Base-by-base conservation (phyloP, 2,329 filamentous ascomycete species). In the Ophiostoma australiae region DNA sequence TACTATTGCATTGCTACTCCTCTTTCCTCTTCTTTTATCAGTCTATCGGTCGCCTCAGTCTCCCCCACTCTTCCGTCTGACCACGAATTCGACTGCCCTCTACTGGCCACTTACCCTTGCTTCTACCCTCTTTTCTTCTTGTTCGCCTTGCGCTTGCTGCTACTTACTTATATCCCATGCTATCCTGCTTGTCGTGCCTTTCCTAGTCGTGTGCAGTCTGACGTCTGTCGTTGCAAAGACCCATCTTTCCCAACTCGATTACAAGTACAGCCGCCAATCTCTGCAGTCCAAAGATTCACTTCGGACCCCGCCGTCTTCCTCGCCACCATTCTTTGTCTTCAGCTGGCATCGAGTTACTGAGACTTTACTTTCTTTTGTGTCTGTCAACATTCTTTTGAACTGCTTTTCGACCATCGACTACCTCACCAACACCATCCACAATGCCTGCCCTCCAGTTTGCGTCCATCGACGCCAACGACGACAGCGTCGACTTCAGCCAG, bases 381-480 rank as follows among this genome's bases (percentile, higher is more conserved):
- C n/a, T 8, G 5, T 35, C 63, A 58, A 63, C n/a, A 5, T 41
- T 20, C 11, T 44, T 65, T 67, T 48, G 13, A 10, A 3, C 39
- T 39, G 27, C 20, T 27, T 39, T 37, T 37, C 48, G 13, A 39
- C 31, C 8, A 17, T 41, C 35, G 1, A n/a, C n/a, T 13, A 58
- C 52, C 4, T 27, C 52, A 23, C 52, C 8, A 17, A 5, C 44
- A 11, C 63, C 61, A 39, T 41, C 20, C 67, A 67, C 69, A 71
- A 74, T 74, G 74, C 73, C 74, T 63, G 70, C 73, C 20, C 27
- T 73, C 10, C 71, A 72, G 37, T 72, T 73, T 31, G 73, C 70
- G 48, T 73, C 72, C 33, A 74, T 74, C 71, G 73, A 73, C 68
- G 69, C 69, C 63, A 37, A 71, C 71, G 74, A 75, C 66, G 73